These are phyloP conservation scores for Aspergillus piperis DNA, from an alignment of 2,329 filamentous ascomycete species.

Conservation along the genomic window DNA sequence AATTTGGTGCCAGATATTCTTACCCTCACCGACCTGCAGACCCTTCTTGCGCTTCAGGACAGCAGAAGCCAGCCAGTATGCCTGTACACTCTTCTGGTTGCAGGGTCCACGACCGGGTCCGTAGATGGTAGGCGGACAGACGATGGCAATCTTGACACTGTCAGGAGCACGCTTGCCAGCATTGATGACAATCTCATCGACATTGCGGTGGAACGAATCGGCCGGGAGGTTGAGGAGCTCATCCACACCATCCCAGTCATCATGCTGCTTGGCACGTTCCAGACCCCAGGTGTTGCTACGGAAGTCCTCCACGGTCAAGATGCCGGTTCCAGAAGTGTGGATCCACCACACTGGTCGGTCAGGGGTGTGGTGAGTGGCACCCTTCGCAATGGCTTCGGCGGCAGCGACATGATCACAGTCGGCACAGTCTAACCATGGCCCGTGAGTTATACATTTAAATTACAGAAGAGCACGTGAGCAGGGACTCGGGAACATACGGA, in stretches of 20 bases:
- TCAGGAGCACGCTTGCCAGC: constrained; percentile 27
- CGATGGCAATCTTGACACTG: constrained; percentile 40
- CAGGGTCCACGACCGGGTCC: constrained; percentile 41
- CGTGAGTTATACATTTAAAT: neutral
- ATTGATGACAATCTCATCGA: constrained; percentile 43
- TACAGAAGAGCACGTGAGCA: neutral
- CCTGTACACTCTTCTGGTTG: constrained; percentile 44
- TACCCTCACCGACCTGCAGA: constrained; percentile 42
- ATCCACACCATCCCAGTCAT: constrained; percentile 48
- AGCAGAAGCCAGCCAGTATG: constrained; percentile 43
- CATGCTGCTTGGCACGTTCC: constrained; percentile 46
- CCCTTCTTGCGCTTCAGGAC: constrained; percentile 40
- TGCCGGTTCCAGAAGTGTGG: constrained; percentile 49
- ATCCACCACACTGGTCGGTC: constrained; percentile 44
- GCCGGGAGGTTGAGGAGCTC: constrained; percentile 46
- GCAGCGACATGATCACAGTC: constrained; percentile 48
- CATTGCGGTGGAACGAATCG: constrained; percentile 43
- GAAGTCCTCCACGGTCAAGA: constrained; percentile 46
- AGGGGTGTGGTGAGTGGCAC: constrained; percentile 37
- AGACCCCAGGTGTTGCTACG: constrained; percentile 42
- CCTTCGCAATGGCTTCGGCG: constrained; percentile 45
- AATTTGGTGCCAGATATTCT: constrained; percentile 45
- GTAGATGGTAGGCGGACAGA: constrained; percentile 46
- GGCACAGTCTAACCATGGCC: constrained; percentile 37
- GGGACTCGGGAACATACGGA: constrained; percentile 36